phyloP scores from a whole-genome alignment of 2,329 filamentous ascomycete genomes.

The Xylaria arbuscula region DNA sequence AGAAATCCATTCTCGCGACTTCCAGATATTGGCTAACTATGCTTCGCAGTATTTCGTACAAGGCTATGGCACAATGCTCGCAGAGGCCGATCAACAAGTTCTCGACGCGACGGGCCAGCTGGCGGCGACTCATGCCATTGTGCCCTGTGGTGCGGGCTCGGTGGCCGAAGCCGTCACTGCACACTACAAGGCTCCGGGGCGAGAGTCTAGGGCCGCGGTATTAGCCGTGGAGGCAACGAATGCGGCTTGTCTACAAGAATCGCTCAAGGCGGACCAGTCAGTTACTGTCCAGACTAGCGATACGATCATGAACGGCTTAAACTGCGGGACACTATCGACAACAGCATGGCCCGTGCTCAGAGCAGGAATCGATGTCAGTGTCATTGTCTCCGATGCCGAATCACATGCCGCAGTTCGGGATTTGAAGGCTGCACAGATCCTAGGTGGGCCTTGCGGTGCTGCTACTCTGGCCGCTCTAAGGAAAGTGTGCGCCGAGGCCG shows the following conservation, averaged over 20 bases:
- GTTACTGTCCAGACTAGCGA: constrained; percentile 64
- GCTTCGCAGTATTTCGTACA: constrained; percentile 74
- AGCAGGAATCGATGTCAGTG: constrained; percentile 67
- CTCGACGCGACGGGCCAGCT: constrained; percentile 51
- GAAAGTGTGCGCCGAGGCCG: constrained; percentile 53
- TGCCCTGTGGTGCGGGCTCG: constrained; percentile 78
- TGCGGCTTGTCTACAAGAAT: constrained; percentile 68
- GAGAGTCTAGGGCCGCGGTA: constrained; percentile 54
- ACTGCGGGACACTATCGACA: constrained; percentile 75
- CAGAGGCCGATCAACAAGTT: constrained; percentile 73
- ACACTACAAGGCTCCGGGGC: constrained; percentile 63
- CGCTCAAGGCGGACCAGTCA: constrained; percentile 60
- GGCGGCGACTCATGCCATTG: constrained; percentile 64
- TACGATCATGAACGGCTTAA: constrained; percentile 80
- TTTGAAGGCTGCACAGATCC: constrained; percentile 54
- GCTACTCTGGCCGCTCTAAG: constrained; percentile 65
- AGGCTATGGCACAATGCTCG: constrained; percentile 79
- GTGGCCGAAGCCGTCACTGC: constrained; percentile 75
- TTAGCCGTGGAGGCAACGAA: constrained; percentile 77
- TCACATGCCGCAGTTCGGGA: constrained; percentile 68
- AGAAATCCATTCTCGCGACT: not conserved
- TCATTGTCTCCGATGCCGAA: constrained; percentile 71
- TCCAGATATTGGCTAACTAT: constrained; percentile 19
- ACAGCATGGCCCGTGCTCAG: constrained; percentile 72
- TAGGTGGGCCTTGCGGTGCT: constrained; percentile 52